Evolutionary conservation across 148 eudicot genomes (phyloP).

Genomic region (Rhododendron molle): DNA sequence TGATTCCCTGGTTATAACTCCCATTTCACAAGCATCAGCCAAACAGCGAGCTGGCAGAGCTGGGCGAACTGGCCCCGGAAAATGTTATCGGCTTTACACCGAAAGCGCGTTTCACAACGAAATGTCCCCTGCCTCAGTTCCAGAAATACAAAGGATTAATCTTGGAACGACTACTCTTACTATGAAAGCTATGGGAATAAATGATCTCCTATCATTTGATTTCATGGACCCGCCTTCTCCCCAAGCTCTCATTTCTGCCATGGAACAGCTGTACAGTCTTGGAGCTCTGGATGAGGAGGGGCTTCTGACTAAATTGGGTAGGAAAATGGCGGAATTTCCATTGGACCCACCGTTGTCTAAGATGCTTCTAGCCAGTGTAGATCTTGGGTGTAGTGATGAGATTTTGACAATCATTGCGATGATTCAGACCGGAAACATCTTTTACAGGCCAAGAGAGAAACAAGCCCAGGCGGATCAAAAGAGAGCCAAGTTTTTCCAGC

Average conservation of each 20-base stretch:
- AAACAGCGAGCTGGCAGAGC: conserved; percentile 54
- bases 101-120: conserved; percentile 92
- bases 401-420: conserved; percentile 89
- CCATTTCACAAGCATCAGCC: conserved; percentile 27
- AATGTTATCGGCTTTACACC: conserved; percentile 88
- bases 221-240: conserved; percentile 98
- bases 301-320: conserved; percentile 81
- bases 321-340: conserved; percentile 95
- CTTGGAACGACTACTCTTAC: conserved; percentile 64
- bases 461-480: conserved; percentile 97
- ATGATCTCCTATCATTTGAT: conserved; percentile 81
- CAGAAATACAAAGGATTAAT: conserved; percentile 89
- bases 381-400: conserved; percentile 96
- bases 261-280: conserved; percentile 89
- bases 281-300: conserved; percentile 97
- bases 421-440: conserved; percentile 90
- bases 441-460: conserved; percentile 89
- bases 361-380: conserved; percentile 92
- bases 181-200: conserved; percentile 94
- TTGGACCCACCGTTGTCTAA: conserved; percentile 87
- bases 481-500: conserved; percentile 91
- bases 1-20: too few relatives aligned
- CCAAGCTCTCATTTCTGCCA: conserved; percentile 90
- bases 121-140: conserved; percentile 83
- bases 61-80: conserved; percentile 71